A percentile compares a stretch with the other conserved stretches of the same genome.
Conservation (phyloP, 169 alveolate genomes). For the Condylostoma magnum region DNA sequence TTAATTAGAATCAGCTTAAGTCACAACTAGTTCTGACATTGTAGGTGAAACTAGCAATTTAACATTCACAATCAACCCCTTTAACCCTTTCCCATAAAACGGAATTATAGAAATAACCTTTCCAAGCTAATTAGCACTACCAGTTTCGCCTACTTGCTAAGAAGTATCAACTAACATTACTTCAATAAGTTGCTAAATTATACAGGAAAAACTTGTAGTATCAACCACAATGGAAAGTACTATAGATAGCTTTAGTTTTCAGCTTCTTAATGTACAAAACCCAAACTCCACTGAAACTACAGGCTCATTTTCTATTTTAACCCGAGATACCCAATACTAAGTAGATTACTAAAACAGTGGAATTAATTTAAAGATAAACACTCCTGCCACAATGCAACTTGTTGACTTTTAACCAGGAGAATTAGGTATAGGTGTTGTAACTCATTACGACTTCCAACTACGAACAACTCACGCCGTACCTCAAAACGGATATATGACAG, state of each 20-base stretch:
- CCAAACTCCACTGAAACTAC: not conserved
- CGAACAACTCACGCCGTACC: not conserved
- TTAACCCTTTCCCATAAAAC: not conserved
- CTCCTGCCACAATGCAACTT: not conserved
- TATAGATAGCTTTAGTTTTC: not conserved
- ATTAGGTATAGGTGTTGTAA: not conserved
- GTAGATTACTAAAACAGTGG: not conserved
- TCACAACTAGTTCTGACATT: not conserved
- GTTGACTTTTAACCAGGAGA: not conserved
- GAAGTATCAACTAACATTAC: not conserved
- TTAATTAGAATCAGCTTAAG: not conserved
- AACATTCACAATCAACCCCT: not conserved
- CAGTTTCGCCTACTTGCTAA: not conserved
- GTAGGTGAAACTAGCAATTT: not conserved
- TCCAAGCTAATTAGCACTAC: constrained; percentile 7
- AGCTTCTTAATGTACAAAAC: not conserved
- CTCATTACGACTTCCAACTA: not conserved
- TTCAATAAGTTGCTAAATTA: not conserved
- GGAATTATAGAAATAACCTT: not conserved
- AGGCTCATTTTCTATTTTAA: not conserved
- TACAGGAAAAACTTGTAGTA: not conserved
- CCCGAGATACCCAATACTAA: not conserved
- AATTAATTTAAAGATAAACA: not conserved
- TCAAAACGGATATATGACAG: not conserved
- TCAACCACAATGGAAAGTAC: not conserved